Base-by-base conservation (phyloP, 225 moss, liverwort and hornwort species). In the Lunularia cruciata region DNA sequence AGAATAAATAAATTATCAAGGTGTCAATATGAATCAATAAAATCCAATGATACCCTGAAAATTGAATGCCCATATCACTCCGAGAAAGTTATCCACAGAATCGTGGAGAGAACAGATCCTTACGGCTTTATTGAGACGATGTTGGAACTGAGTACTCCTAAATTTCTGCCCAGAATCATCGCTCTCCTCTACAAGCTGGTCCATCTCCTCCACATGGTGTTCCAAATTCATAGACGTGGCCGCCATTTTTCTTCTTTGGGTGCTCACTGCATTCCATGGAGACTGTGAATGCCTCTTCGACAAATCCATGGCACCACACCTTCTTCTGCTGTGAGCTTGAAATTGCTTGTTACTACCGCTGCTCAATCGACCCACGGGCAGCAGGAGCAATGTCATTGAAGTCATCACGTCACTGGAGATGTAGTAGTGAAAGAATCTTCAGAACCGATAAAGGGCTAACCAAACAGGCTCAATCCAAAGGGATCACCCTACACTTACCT, bases 81-180 rank as follows among this genome's bases (percentile, higher is more conserved):
- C 43, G 40, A 6, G 43, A 16, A 33, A 16, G 16, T n/a, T 34
- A 31, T 25, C 13, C 10, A 3, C 19, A 19, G 18, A 62, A 36
- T 54, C 3, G 2, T 3, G 3, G 15, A 15, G 10, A 20, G 37
- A 68, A 22, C n/a, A 20, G 19, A 20, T 35, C 9, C 9, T 67
- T 40, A 68, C 68, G 35, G 54, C 54, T 68, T 68, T 68, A 26
- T 68, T 55, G 10, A 68, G 68, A 38, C 36, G 68, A 54, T 5
- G 54, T 19, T 68, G 53, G 8, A 68, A 31, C 8, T 5, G 14
- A 53, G 68, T 26, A 55, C 1, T 37, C 5, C 18, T 54, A 20
- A 23, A 13, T 20, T 15, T 55, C 37, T 15, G 26, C 18, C 6
- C 4, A 8, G 16, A 1, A 38, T 16, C 12, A 9, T 19, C 39